Base-by-base conservation (phyloP, 495 filamentous ascomycete species). In the Podospora bellae-mahoneyi region DNA sequence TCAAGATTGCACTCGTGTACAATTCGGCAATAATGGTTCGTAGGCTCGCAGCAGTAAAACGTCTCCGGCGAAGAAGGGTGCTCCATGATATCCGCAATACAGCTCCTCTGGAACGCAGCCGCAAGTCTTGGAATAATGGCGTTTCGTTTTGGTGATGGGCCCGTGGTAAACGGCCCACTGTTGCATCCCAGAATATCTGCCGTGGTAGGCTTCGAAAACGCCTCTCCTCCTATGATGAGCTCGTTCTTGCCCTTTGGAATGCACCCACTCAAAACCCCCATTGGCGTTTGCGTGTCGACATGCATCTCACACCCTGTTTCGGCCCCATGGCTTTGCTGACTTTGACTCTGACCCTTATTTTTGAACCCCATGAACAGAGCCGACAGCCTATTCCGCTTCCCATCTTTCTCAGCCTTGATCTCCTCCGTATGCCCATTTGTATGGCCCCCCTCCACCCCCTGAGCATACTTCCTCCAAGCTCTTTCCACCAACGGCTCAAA, bases 101-200 rank as follows among this genome's bases (percentile, higher is more conserved):
- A 89, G 9, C 86, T 84, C 20, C 91, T 82, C 73, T 88, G 89
- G 61, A 92, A 91, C 0, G 88, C 90, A 4, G 91, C 91, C 0
- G 88, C 85, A 1, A 94, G 77, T 9, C 90, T 82, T 0, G 85
- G 83, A 20, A 86, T 84, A 56, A 85, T 81, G 13, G 91, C 88
- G 28, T 89, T 89, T 3, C 91, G 83, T 54, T 81, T 78, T 0
- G 82, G 77, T n/a, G 83, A 83, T 4, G 80, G 78, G 0, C 81
- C 81, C 4, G 85, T 86, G 2, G 82, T 72, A 72, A 94, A 94
- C 0, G 90, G 87, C 0, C 91, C 91, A 53, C 83, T 87, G 71
- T 87, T 91, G 80, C 90, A 92, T 60, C 85, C 86, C 69, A 92
- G 85, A 69, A 94, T 90, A 72, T 93, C 91, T 2, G 78, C 82